These are phyloP conservation scores for Penicillium robsamsonii DNA, from an alignment of 495 filamentous ascomycete genomes.

Conservation along the genomic window DNA sequence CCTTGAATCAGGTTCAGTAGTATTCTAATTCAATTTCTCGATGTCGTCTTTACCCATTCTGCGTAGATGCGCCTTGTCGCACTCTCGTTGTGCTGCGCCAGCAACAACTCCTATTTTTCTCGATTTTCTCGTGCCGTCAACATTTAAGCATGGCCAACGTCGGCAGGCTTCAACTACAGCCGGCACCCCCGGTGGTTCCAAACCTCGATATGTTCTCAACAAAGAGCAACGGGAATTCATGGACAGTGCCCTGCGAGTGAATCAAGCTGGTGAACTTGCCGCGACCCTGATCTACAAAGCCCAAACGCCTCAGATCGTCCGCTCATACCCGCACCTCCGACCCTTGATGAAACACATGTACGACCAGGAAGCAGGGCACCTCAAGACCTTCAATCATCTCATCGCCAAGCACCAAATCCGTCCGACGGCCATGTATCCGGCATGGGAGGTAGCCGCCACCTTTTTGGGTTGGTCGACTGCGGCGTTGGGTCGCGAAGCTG, in stretches of 20 bases:
- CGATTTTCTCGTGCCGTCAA: conserved; percentile 45
- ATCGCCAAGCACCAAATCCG: conserved; percentile 86
- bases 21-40: background rate
- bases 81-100: conserved; percentile 16
- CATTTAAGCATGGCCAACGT: conserved; percentile 21
- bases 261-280: conserved; percentile 87
- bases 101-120: conserved; percentile 30
- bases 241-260: conserved; percentile 80
- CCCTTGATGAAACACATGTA: conserved; percentile 97
- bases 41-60: conserved; percentile 23
- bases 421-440: conserved; percentile 88
- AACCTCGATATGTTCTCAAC: conserved; percentile 62
- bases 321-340: conserved; percentile 78
- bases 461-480: conserved; percentile 87
- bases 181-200: conserved; percentile 23
- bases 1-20: background rate
- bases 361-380: conserved; percentile 88
- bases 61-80: conserved; percentile 19
- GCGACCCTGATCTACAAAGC: conserved; percentile 82
- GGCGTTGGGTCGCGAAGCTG: conserved; percentile 86
- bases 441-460: conserved; percentile 83
- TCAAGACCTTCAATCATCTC: conserved; percentile 79
- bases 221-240: conserved; percentile 71
- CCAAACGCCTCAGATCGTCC: conserved; percentile 72
- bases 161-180: conserved; percentile 35